phyloP scores from a whole-genome alignment of 2,329 filamentous ascomycete species.

The Phoma sp. region DNA sequence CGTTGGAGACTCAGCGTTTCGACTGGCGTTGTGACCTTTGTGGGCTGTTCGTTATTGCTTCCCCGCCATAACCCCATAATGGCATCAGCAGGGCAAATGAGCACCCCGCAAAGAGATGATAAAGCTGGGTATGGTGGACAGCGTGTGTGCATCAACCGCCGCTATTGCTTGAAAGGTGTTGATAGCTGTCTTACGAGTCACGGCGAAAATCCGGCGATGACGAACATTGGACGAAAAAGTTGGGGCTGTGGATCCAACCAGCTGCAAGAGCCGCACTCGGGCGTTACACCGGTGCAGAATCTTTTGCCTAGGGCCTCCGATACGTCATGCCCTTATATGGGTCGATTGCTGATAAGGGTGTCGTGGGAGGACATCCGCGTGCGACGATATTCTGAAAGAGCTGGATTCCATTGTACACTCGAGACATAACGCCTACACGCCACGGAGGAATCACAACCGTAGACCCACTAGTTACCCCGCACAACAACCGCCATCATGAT shows the following conservation, averaged over 20 bases:
- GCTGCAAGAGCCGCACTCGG: slow-evolving; percentile 33
- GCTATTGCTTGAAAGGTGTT: slow-evolving; percentile 20
- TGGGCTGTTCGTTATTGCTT: slow-evolving; percentile 9
- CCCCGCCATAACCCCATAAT: slow-evolving; percentile 19
- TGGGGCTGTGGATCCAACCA: slow-evolving; percentile 28
- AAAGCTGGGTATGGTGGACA: slow-evolving; percentile 19
- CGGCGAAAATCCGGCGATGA: slow-evolving; percentile 25
- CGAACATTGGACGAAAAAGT: slow-evolving; percentile 27
- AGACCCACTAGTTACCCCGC: not conserved
- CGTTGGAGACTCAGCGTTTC: slow-evolving; percentile 3
- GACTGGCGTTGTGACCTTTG: slow-evolving; percentile 1
- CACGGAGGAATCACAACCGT: slow-evolving; percentile 17
- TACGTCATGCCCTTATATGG: slow-evolving; percentile 33
- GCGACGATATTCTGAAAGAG: not conserved
- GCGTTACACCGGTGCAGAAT: slow-evolving; percentile 29
- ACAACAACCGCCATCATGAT: slow-evolving; percentile 20
- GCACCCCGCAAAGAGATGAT: slow-evolving; percentile 13
- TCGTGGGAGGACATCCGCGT: slow-evolving; percentile 9
- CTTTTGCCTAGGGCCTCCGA: slow-evolving; percentile 36
- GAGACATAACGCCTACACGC: slow-evolving; percentile 2
- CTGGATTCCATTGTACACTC: slow-evolving; percentile 6
- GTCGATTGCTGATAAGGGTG: slow-evolving; percentile 20
- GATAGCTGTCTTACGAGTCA: slow-evolving; percentile 13
- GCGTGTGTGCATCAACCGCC: slow-evolving; percentile 28
- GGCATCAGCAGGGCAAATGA: slow-evolving; percentile 14